Conservation (phyloP, 345 rosid species). For the Physaria fendleri region DNA sequence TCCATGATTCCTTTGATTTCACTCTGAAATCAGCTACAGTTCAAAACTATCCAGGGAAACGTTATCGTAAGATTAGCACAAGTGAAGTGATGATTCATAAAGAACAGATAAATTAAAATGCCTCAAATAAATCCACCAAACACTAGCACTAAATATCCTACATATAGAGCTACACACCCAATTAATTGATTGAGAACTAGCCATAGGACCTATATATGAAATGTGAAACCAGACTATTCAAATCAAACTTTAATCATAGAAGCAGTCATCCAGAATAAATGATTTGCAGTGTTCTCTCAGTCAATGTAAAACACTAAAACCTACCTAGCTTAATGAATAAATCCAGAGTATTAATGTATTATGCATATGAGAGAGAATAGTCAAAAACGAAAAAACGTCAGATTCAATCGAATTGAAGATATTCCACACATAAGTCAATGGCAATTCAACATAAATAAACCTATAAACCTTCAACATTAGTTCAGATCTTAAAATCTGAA, state of each 20-base stretch:
- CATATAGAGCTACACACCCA: background rate
- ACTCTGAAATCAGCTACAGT: constrained; percentile 13
- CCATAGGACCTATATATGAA: background rate
- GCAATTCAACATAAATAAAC: background rate
- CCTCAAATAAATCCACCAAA: background rate
- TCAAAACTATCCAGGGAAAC: background rate
- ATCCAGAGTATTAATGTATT: too few relatives aligned
- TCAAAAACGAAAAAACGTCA: background rate
- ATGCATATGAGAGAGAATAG: too few relatives aligned
- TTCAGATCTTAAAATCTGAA: background rate
- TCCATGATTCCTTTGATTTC: constrained; percentile 5
- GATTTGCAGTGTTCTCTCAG: background rate
- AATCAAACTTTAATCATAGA: background rate
- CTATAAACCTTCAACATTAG: background rate
- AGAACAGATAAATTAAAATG: background rate
- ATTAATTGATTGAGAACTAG: background rate
- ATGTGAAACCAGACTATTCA: background rate
- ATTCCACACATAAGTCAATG: background rate
- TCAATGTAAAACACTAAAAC: background rate
- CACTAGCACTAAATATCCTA: background rate
- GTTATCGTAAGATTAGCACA: background rate
- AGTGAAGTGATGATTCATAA: background rate
- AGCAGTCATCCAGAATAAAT: background rate
- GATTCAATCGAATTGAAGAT: background rate
- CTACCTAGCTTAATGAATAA: background rate